Evolutionary conservation across 345 rosid genomes (phyloP), one percentile per base, ranked within the genome.

Genomic region (Mallotus nudiflorus): DNA sequence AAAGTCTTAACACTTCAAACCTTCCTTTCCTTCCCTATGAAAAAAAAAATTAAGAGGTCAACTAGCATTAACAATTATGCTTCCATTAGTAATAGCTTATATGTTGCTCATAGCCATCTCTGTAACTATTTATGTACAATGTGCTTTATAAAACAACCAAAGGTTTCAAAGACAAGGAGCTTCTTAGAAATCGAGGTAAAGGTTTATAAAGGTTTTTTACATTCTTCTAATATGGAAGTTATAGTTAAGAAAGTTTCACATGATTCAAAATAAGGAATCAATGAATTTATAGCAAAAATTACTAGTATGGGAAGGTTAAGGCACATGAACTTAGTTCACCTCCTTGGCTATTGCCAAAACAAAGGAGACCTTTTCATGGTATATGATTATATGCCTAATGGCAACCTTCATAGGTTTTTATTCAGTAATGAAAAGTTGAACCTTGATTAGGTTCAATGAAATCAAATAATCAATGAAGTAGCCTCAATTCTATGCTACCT

Each of bases 341-440:
- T 73, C 5, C 29, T 73, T 13, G 77, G 77, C 24, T 73, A 66
- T 40, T 73, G 71, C 29, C 44, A 67, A 1, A 42, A 67, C 20
- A 58, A 66, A 16, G 67, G 52, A 6, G 71, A 73, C 49, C 60
- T 73, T 4, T 29, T 73, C 40, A 40, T 73, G 40, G 71, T 73
- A 8, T 73, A 73, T 25, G 77, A 73, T 58, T 51, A 73, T 28
- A 66, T 73, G 77, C 54, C 77, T n/a, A 73, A 73, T 35, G 77
- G 77, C 24, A 66, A 72, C 25, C 61, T 73, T 24, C 72, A 67
- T 56, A 66, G 67, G 42, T 46, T 54, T 44, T 37, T 73, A 10
- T 67, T 57, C 9, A 35, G 27, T 10, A 35, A 25, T 29, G 61
- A 39, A 39, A 66, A 24, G 31, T 46, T 54, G 6, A 27, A 12